Percentiles rank a stretch among this genome's conserved stretches.
Evolutionary conservation across 306 rosid genomes (phyloP).

Genomic region (Fagus crenata): DNA sequence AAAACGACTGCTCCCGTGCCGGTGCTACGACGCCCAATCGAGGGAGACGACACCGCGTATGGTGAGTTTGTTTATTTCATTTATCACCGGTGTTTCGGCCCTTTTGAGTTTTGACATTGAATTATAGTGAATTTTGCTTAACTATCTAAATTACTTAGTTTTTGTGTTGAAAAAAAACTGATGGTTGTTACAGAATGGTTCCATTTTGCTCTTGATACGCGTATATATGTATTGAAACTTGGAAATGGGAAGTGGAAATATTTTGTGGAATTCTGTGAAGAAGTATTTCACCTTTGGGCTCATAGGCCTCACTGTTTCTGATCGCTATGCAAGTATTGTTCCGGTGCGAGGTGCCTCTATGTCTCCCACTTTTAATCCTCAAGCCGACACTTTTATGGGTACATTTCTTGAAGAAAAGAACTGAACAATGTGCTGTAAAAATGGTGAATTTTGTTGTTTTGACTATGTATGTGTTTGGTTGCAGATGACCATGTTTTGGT

Average conservation of each 20-base stretch:
- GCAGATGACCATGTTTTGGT: constrained; percentile 85
- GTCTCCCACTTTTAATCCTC: constrained; percentile 87
- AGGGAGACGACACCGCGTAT: too few relatives aligned
- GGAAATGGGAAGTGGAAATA: constrained; percentile 49
- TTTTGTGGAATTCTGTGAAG: constrained; percentile 56
- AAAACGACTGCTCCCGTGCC: too few relatives aligned
- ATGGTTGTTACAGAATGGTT: constrained; percentile 24
- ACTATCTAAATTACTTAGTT: neutral
- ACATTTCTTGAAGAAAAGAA: constrained; percentile 14
- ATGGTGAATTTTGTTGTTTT: constrained; percentile 20
- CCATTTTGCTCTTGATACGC: constrained; percentile 32
- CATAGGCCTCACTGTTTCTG: constrained; percentile 61
- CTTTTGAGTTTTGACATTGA: neutral
- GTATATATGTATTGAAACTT: constrained; percentile 11
- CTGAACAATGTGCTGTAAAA: neutral
- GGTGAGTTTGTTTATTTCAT: too few relatives aligned
- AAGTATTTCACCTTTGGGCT: constrained; percentile 60
- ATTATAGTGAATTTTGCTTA: neutral
- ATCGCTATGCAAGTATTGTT: constrained; percentile 54
- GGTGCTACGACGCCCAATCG: too few relatives aligned
- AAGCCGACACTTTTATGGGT: constrained; percentile 32
- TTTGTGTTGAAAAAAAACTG: neutral
- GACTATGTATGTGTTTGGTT: constrained; percentile 33
- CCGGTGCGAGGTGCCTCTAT: constrained; percentile 82
- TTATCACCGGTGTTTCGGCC: too few relatives aligned